Conservation (phyloP, 2,329 filamentous ascomycete species). For the Shiraia sp. region DNA sequence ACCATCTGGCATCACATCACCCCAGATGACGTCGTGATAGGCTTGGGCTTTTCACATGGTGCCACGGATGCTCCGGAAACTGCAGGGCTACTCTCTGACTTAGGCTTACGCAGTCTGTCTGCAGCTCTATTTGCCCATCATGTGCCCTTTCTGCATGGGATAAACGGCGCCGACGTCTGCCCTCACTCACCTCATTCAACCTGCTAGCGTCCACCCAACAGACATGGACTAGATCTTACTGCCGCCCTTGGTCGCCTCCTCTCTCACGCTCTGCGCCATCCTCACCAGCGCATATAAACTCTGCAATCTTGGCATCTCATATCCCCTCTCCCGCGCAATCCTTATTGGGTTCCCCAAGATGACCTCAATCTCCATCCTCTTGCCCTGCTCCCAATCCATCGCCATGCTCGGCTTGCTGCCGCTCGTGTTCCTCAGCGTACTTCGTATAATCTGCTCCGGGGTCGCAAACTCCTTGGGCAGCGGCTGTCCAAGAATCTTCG, state of each 20-base stretch:
- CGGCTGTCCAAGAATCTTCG: constrained; percentile 63
- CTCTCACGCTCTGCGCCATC: constrained; percentile 62
- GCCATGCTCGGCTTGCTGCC: constrained; percentile 68
- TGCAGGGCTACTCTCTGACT: too few species aligned
- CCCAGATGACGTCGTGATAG: too few species aligned
- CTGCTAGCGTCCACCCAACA: too few species aligned
- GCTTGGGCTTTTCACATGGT: too few species aligned
- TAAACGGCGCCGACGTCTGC: too few species aligned
- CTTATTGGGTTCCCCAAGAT: constrained; percentile 72
- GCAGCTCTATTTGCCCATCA: too few species aligned
- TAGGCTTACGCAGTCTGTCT: too few species aligned
- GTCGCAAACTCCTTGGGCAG: constrained; percentile 64
- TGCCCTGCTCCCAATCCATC: constrained; percentile 68
- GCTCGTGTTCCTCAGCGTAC: constrained; percentile 63
- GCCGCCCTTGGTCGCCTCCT: constrained; percentile 36
- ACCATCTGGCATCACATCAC: too few species aligned
- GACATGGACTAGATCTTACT: constrained; percentile 1
- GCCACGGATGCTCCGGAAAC: too few species aligned
- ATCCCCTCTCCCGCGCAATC: constrained; percentile 64
- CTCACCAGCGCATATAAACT: constrained; percentile 67
- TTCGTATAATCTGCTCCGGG: constrained; percentile 65
- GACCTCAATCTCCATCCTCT: constrained; percentile 71
- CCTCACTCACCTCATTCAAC: too few species aligned
- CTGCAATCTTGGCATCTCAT: constrained; percentile 69
- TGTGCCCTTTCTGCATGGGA: too few species aligned